A percentile compares a stretch with the other conserved stretches of the same genome.
Evolutionary conservation across 306 rosid species (phyloP).

Genomic region (Pachyrhizus erosus): DNA sequence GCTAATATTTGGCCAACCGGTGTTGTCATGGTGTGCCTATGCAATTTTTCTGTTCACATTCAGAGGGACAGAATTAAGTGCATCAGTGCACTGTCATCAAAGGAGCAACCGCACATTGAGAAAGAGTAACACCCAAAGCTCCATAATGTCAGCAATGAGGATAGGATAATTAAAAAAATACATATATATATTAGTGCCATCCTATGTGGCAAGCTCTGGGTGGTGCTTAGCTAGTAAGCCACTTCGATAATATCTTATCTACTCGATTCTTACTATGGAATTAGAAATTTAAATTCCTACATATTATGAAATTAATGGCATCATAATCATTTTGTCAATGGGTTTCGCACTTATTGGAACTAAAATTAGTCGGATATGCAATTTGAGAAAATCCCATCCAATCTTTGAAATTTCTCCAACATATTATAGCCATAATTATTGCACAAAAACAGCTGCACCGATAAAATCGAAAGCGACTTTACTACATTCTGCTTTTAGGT

Average conservation of each 20-base stretch:
- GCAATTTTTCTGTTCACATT: constrained; percentile 9
- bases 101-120: background rate
- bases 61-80: constrained; percentile 31
- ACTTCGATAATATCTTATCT: constrained; percentile 14
- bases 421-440: constrained; percentile 3
- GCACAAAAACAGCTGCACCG: background rate
- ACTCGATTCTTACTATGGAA: constrained; percentile 1
- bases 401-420: background rate
- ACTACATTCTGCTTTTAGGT: background rate
- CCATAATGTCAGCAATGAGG: constrained; percentile 7
- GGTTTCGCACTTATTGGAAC: background rate
- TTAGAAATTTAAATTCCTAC: background rate
- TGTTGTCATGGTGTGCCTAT: background rate
- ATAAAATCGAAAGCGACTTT: background rate
- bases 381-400: background rate
- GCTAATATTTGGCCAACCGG: background rate
- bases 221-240: constrained; percentile 24
- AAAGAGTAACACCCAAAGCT: background rate
- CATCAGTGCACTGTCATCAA: constrained; percentile 21
- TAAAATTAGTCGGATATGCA: background rate
- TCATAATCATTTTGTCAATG: constrained; percentile 11
- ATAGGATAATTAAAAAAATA: background rate
- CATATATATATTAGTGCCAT: constrained; percentile 16
- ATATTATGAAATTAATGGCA: background rate
- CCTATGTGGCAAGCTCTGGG: constrained; percentile 41